A percentile compares a stretch with the other conserved stretches of the same genome.
These are phyloP conservation scores for Esteya vermicola DNA, from an alignment of 2,329 filamentous ascomycete species.

Conservation along the genomic window DNA sequence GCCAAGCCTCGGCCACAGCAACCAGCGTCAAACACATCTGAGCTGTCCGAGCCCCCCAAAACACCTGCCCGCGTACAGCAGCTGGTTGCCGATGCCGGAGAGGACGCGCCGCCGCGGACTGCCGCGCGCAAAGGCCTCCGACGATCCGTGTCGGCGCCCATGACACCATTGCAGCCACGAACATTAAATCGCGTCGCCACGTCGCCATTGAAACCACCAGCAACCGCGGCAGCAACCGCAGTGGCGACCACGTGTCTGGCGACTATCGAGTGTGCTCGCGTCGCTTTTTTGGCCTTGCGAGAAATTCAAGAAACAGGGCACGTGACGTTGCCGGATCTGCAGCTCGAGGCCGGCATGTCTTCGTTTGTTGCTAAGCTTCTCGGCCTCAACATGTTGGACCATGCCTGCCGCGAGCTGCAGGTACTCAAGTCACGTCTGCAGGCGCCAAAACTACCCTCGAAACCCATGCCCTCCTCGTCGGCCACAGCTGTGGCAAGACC, in stretches of 20 bases:
- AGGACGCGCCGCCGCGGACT: neutral
- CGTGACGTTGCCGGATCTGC: slow-evolving; percentile 43
- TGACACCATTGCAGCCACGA: slow-evolving; percentile 47
- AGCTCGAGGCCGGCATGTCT: slow-evolving; percentile 61
- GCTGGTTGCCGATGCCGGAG: neutral
- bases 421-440: slow-evolving; percentile 52
- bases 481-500: neutral
- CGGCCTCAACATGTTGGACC: slow-evolving; percentile 47
- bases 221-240: slow-evolving; percentile 13
- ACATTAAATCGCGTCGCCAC: slow-evolving; percentile 46
- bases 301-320: slow-evolving; percentile 38
- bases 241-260: slow-evolving; percentile 27
- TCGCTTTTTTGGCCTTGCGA: slow-evolving; percentile 52
- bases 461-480: neutral
- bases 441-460: neutral
- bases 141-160: slow-evolving; percentile 41
- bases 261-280: slow-evolving; percentile 53
- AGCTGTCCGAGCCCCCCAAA: neutral
- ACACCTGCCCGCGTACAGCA: neutral
- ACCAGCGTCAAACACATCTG: slow-evolving; percentile 11
- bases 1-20: slow-evolving; percentile 32
- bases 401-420: slow-evolving; percentile 54
- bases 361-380: slow-evolving; percentile 54
- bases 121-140: slow-evolving; percentile 19
- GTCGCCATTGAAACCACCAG: slow-evolving; percentile 25